Evolutionary conservation across 75 land plant species (phyloP).

Genomic region (Larix kaempferi): DNA sequence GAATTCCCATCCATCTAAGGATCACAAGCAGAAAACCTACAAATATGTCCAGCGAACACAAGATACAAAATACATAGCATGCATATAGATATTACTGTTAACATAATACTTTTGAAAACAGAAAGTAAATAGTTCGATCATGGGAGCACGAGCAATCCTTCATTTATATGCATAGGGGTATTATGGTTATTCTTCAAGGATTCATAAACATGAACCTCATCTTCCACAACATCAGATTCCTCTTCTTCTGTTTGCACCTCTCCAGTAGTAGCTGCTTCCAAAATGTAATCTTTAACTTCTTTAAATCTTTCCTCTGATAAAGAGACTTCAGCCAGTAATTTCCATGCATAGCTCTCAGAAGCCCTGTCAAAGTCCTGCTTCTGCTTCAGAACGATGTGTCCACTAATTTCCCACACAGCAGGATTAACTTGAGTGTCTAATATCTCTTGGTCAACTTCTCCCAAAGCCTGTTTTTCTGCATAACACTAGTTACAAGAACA

Average conservation of each 20-base stretch:
- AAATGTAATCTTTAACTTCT: slow-evolving; percentile 63
- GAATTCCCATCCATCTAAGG: no score
- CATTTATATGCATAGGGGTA: background rate
- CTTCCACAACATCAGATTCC: background rate
- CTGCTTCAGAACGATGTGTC: slow-evolving; percentile 91
- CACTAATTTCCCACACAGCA: slow-evolving; percentile 97
- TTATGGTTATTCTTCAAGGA: background rate
- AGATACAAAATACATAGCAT: no score
- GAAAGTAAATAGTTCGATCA: background rate
- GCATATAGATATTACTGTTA: no score
- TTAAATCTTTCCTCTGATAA: slow-evolving; percentile 73
- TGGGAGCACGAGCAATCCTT: background rate
- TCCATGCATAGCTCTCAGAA: slow-evolving; percentile 90
- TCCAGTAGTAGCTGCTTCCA: slow-evolving; percentile 33
- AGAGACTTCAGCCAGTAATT: slow-evolving; percentile 85
- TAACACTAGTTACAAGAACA: slow-evolving; percentile 56
- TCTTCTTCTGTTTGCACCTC: background rate
- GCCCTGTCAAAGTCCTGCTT: slow-evolving; percentile 76
- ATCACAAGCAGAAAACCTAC: no score
- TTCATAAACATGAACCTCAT: background rate
- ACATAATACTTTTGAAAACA: no score
- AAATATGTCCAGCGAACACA: no score
- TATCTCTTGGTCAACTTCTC: slow-evolving; percentile 75
- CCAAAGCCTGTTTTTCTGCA: slow-evolving; percentile 93
- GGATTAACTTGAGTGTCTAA: slow-evolving; percentile 96